A percentile compares a stretch with the other conserved stretches of the same genome.
phyloP scores from a whole-genome alignment of 495 filamentous ascomycete species.

The Daldinia grandis region DNA sequence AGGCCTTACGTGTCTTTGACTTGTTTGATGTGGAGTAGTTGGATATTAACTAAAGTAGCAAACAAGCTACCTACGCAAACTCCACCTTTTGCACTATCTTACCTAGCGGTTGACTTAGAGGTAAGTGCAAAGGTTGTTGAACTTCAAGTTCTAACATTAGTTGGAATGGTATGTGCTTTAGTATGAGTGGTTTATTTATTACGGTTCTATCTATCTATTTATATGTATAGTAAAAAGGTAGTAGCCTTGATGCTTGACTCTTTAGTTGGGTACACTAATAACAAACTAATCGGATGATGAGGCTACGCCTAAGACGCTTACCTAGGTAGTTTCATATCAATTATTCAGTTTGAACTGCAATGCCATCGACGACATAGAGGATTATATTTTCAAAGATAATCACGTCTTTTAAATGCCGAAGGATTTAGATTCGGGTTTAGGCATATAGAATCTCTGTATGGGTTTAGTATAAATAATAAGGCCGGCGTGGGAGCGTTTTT shows the following conservation, averaged over 20 bases:
- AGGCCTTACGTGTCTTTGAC: not conserved
- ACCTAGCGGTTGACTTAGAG: too few relatives aligned
- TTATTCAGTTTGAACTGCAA: not conserved
- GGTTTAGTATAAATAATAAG: not conserved
- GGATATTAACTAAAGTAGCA: not conserved
- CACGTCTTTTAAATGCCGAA: not conserved
- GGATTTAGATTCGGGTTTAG: not conserved
- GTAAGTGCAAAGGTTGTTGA: not conserved
- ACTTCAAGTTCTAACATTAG: not conserved
- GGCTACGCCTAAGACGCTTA: not conserved
- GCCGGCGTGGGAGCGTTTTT: not conserved
- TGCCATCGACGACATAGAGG: not conserved
- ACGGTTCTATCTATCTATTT: not conserved
- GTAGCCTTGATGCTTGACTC: not conserved
- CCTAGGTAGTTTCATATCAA: not conserved
- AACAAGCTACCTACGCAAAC: not conserved
- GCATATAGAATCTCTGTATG: not conserved
- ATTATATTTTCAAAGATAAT: not conserved
- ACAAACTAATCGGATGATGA: not conserved
- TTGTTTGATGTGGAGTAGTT: not conserved
- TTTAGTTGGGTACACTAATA: not conserved
- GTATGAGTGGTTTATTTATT: not conserved
- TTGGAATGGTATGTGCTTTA: not conserved
- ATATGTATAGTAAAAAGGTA: not conserved
- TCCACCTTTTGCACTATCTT: not conserved